Percentiles rank a stretch among this genome's conserved stretches.
phyloP scores from a whole-genome alignment of 768 basidiomycete species.

The Tephrocybe rancida region DNA sequence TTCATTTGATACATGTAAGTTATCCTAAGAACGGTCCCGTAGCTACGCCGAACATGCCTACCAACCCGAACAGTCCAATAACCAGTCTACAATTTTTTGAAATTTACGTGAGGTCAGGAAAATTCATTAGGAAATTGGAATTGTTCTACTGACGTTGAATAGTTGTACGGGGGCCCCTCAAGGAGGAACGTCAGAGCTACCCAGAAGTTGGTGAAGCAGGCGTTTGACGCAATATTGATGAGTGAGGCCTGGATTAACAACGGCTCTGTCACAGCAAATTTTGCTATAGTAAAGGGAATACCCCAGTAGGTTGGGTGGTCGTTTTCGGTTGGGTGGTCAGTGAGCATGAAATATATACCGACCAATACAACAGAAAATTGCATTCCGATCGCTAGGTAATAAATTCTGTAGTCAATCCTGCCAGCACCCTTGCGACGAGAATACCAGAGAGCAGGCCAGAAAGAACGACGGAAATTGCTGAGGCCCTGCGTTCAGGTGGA shows the following conservation, averaged over 20 bases:
- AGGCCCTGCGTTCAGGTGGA: constrained; percentile 65
- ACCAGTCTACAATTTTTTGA: too few relatives aligned
- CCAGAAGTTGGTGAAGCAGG: constrained; percentile 61
- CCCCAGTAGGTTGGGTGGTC: constrained; percentile 59
- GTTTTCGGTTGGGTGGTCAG: constrained; percentile 82
- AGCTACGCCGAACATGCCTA: too few relatives aligned
- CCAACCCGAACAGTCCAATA: too few relatives aligned
- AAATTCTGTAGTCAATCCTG: constrained; percentile 75
- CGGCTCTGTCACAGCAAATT: constrained; percentile 75
- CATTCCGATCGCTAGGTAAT: constrained; percentile 72
- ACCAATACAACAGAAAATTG: constrained; percentile 54
- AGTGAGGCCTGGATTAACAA: constrained; percentile 67
- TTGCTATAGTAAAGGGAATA: constrained; percentile 74
- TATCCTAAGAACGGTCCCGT: too few relatives aligned
- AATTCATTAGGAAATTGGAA: too few relatives aligned
- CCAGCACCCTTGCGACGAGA: constrained; percentile 69
- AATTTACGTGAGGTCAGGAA: too few relatives aligned
- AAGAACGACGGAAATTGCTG: constrained; percentile 73
- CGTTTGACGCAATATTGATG: constrained; percentile 60
- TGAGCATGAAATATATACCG: constrained; percentile 63
- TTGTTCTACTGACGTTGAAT: too few relatives aligned
- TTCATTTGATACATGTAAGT: too few relatives aligned
- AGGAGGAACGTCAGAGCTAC: constrained; percentile 81
- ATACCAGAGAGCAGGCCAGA: constrained; percentile 69
- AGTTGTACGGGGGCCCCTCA: constrained; percentile 51